Evolutionary conservation across 495 filamentous ascomycete species (phyloP).

Genomic region (Aspergillus indologenus): DNA sequence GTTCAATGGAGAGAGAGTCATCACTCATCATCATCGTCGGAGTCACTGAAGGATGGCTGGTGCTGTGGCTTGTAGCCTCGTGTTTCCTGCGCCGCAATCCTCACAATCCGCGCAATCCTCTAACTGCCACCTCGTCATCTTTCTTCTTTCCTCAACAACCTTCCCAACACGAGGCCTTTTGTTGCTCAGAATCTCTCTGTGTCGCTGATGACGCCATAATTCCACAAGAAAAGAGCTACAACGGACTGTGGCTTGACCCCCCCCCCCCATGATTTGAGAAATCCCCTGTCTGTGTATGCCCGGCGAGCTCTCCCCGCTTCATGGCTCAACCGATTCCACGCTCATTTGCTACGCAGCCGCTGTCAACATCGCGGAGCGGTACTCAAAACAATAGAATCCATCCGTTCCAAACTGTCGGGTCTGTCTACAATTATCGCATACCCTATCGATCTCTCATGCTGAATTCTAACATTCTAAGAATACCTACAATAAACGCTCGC

Average conservation of each 20-base stretch:
- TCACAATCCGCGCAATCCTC: no score
- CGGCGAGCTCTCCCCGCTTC: neutral
- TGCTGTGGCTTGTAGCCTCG: neutral
- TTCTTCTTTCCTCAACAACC: neutral
- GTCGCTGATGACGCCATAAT: neutral
- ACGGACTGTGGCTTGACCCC: neutral
- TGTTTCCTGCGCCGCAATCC: neutral
- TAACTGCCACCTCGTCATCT: neutral
- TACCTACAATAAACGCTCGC: neutral
- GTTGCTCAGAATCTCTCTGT: neutral
- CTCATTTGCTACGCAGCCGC: conserved; percentile 15
- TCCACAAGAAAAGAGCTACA: neutral
- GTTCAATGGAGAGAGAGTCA: neutral
- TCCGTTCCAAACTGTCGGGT: conserved; percentile 11
- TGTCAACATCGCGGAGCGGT: conserved; percentile 1
- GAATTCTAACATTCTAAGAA: conserved; percentile 6
- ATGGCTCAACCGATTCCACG: neutral
- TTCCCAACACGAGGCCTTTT: no score
- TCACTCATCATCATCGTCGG: neutral
- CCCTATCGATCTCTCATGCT: neutral
- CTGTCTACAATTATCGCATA: neutral
- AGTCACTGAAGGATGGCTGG: neutral
- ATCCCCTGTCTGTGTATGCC: neutral
- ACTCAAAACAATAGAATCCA: conserved; percentile 4
- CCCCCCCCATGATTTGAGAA: no score